These are phyloP conservation scores for Fusarium brevicatenulatum DNA, from an alignment of 2,329 filamentous ascomycete genomes.

Conservation along the genomic window DNA sequence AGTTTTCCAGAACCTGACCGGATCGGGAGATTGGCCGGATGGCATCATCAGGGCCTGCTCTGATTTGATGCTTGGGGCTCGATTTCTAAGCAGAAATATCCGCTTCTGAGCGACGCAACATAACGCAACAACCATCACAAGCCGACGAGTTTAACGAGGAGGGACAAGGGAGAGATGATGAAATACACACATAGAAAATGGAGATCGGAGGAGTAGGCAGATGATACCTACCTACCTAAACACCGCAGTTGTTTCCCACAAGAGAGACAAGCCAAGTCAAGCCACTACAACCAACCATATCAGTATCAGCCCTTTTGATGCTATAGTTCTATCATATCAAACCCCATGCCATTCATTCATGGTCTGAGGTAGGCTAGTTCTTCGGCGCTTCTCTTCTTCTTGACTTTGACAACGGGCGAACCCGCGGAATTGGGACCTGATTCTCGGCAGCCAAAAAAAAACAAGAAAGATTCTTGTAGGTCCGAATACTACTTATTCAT, in stretches of 20 bases:
- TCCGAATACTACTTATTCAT: background rate
- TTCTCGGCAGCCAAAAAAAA: constrained; percentile 4
- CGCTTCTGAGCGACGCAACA: constrained; percentile 18
- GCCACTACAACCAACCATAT: constrained; percentile 14
- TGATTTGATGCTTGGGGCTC: constrained; percentile 30
- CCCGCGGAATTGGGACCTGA: constrained; percentile 26
- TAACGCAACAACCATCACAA: constrained; percentile 21
- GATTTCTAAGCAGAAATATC: constrained; percentile 44
- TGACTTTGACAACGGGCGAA: constrained; percentile 12
- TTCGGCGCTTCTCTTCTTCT: constrained; percentile 28
- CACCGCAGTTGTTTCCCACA: constrained; percentile 5
- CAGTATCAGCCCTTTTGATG: background rate
- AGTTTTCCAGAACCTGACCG: constrained; percentile 21
- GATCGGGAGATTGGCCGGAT: constrained; percentile 37
- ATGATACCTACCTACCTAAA: background rate
- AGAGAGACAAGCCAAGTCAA: background rate
- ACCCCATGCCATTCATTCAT: background rate
- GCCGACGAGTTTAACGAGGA: background rate
- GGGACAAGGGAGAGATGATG: background rate
- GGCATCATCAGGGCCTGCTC: constrained; percentile 39
- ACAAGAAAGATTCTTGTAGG: background rate
- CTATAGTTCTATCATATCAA: background rate
- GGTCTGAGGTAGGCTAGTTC: background rate
- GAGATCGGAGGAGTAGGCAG: background rate
- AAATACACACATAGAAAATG: background rate